Conservation (phyloP, 345 rosid species). For the Luvunga scandens region DNA sequence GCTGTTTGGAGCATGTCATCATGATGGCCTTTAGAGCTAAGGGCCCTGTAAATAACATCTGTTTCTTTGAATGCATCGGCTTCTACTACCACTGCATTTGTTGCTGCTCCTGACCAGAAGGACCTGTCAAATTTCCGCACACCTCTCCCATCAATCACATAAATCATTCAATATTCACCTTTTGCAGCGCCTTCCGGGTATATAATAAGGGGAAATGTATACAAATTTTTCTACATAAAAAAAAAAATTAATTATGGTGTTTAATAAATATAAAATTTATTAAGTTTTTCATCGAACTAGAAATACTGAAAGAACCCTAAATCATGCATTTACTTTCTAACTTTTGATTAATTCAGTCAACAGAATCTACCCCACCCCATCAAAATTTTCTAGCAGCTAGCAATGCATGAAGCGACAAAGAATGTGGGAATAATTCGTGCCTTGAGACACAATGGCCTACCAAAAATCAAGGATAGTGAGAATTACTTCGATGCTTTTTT, state of each 20-base stretch:
- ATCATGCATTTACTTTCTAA: not conserved
- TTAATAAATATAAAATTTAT: too few relatives aligned
- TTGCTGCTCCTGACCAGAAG: conserved; percentile 77
- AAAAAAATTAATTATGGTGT: too few relatives aligned
- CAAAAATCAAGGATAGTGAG: too few relatives aligned
- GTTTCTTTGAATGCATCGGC: conserved; percentile 97
- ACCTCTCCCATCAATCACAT: not conserved
- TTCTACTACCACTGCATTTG: conserved; percentile 78
- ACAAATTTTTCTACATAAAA: too few relatives aligned
- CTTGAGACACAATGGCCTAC: not conserved
- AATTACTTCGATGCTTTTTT: too few relatives aligned
- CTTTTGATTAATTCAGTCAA: not conserved
- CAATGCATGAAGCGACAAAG: not conserved
- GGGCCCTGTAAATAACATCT: conserved; percentile 82
- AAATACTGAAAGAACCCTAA: too few relatives aligned
- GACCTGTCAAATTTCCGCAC: conserved; percentile 40
- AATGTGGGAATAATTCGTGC: too few relatives aligned
- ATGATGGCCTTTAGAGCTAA: conserved; percentile 71
- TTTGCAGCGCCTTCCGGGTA: too few relatives aligned
- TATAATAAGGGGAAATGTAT: too few relatives aligned
- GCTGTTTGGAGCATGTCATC: conserved; percentile 84
- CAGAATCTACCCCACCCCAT: not conserved
- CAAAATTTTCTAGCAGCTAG: not conserved
- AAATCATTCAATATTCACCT: not conserved
- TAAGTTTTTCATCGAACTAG: too few relatives aligned